phyloP scores from a whole-genome alignment of 176 grass and related monocot genomes.

The Saccharum officinarum region DNA sequence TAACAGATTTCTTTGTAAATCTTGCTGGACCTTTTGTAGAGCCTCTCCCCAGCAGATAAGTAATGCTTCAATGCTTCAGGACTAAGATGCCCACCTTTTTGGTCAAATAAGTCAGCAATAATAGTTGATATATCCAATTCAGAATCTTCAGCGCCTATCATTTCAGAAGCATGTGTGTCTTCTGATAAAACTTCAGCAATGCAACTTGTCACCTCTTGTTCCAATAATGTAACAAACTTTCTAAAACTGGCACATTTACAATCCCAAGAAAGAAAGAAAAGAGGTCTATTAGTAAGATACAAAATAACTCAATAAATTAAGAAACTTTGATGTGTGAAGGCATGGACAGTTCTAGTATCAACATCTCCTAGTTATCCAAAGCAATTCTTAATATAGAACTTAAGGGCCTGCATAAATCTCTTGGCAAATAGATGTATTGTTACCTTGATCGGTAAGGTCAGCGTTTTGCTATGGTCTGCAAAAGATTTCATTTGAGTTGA shows the following conservation, averaged over 20 bases:
- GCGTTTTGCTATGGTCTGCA: conserved; percentile 10
- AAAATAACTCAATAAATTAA: neutral
- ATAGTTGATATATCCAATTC: conserved; percentile 52
- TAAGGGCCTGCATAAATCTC: neutral
- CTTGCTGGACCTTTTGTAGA: conserved; percentile 73
- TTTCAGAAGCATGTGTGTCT: conserved; percentile 38
- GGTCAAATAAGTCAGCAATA: conserved; percentile 52
- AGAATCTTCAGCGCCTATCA: conserved; percentile 43
- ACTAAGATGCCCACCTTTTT: conserved; percentile 36
- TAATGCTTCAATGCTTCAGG: conserved; percentile 61
- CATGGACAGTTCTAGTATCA: conserved; percentile 22
- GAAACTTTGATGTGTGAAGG: conserved; percentile 2
- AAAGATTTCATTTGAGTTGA: neutral
- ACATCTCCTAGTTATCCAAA: neutral
- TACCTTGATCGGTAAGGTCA: neutral
- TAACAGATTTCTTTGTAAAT: conserved; percentile 66
- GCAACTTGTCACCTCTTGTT: conserved; percentile 53
- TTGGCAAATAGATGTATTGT: neutral
- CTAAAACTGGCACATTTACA: conserved; percentile 72
- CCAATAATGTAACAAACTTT: conserved; percentile 67
- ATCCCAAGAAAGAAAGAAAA: conserved; percentile 22
- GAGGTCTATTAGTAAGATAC: conserved; percentile 28
- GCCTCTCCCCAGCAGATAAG: conserved; percentile 59
- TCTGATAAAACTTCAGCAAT: conserved; percentile 40
- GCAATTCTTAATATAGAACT: neutral